Evolutionary conservation across 805 yeast species (phyloP), one percentile per base, ranked within the genome.

Genomic region (Barnettozyma siamensis): DNA sequence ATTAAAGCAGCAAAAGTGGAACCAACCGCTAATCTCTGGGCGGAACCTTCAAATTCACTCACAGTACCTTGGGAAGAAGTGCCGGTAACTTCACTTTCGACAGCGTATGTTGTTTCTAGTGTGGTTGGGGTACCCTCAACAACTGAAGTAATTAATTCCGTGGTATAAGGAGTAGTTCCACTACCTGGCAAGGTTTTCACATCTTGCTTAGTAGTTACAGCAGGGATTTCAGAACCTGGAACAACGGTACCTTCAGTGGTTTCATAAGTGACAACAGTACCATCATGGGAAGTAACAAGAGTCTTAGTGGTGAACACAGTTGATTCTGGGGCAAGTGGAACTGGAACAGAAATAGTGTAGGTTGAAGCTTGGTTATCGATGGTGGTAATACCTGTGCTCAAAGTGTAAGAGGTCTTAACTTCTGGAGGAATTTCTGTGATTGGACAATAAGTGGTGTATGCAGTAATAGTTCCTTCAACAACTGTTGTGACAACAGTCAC

Each of bases 31-130:
- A 43, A 19, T 33, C 33, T 35, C 17, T 27, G 41, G 31, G 35
- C 49, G 31, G 37, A 43, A 41, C 49, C 49, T 7, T 27, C 37
- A 38, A 33, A 46, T 18, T 45, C 36, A 29, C 45, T 31, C 13
- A 35, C 26, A n/a, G 31, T 24, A 20, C 35, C 31, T 11, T n/a
- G 17, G 19, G 44, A 24, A 9, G 44, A 24, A 9, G 40, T 13
- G 7, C 40, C 28, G 15, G 38, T 30, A 16, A 19, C 26, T 20
- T 24, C 29, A 11, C 29, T 18, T 15, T n/a, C 20, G 30, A 37
- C 17, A 11, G 40, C 31, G 17, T 20, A 20, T 18, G 19, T 23
- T 7, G 38, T 34, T 15, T 21, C 37, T 24, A 36, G 31, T 19
- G 19, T 30, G 10, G 31, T 31, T 19, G 24, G 24, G 9, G 24